Evolutionary conservation across 2,329 filamentous ascomycete species (phyloP).

Genomic region (Trichoderma breve): DNA sequence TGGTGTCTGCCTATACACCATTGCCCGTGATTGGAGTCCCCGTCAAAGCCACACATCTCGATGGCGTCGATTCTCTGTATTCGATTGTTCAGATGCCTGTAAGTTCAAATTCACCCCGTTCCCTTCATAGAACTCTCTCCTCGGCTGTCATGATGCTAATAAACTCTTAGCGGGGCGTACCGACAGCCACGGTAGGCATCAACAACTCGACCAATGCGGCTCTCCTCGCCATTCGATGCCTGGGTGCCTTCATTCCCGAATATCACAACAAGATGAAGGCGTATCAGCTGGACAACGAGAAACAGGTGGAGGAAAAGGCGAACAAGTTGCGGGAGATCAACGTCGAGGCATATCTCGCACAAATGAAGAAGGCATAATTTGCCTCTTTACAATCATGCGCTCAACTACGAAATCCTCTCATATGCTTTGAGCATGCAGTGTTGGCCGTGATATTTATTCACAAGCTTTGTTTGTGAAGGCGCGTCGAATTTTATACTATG

Average conservation of each 20-base stretch:
- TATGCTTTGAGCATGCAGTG: background rate
- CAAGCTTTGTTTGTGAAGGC: background rate
- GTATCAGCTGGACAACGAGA: slow-evolving; percentile 62
- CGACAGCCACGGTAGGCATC: slow-evolving; percentile 73
- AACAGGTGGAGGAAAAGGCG: slow-evolving; percentile 64
- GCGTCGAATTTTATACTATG: background rate
- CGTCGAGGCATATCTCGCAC: slow-evolving; percentile 53
- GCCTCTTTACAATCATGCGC: too few relatives aligned
- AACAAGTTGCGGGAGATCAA: slow-evolving; percentile 54
- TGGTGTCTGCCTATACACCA: slow-evolving; percentile 68
- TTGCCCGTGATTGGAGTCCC: slow-evolving; percentile 77
- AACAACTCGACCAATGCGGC: slow-evolving; percentile 79
- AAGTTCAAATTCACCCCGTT: slow-evolving; percentile 27
- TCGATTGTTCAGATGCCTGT: slow-evolving; percentile 78
- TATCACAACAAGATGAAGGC: slow-evolving; percentile 57
- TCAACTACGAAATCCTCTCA: background rate
- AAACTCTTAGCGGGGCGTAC: slow-evolving; percentile 52
- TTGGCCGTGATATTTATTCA: background rate
- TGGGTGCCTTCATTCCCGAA: slow-evolving; percentile 57
- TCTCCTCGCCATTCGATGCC: slow-evolving; percentile 65
- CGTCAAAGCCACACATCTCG: slow-evolving; percentile 69
- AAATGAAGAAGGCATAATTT: slow-evolving; percentile 32
- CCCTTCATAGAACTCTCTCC: slow-evolving; percentile 32
- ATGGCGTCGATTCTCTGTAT: slow-evolving; percentile 68
- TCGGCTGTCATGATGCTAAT: slow-evolving; percentile 22